phyloP scores from a whole-genome alignment of 768 basidiomycete species.

The Suillus occidentalis region DNA sequence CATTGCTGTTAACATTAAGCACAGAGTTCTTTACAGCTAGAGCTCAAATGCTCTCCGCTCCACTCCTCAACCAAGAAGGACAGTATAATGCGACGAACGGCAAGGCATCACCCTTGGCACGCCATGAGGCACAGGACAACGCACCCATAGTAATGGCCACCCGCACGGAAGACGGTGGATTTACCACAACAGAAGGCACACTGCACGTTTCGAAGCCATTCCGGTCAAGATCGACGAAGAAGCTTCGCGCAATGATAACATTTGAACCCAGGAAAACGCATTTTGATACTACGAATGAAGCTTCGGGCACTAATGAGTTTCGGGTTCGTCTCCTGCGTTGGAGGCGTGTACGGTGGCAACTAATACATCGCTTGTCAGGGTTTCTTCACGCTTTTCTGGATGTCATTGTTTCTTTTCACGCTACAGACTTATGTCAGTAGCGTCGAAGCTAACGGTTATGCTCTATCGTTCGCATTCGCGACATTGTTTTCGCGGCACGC shows the following conservation, averaged over 20 bases:
- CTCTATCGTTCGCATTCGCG: slow-evolving; percentile 79
- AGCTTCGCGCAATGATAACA: slow-evolving; percentile 77
- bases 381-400: slow-evolving; percentile 95
- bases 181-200: slow-evolving; percentile 61
- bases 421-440: slow-evolving; percentile 75
- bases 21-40: background rate
- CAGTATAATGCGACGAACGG: slow-evolving; percentile 6
- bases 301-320: slow-evolving; percentile 80
- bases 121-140: background rate
- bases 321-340: slow-evolving; percentile 44
- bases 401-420: slow-evolving; percentile 80
- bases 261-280: slow-evolving; percentile 85
- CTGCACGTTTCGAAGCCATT: slow-evolving; percentile 76
- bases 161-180: slow-evolving; percentile 25
- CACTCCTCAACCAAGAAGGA: background rate
- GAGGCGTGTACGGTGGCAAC: background rate
- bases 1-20: background rate
- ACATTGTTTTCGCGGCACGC: slow-evolving; percentile 87
- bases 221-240: slow-evolving; percentile 71
- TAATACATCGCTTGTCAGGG: slow-evolving; percentile 50
- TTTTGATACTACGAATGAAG: slow-evolving; percentile 81
- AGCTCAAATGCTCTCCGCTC: background rate
- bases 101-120: background rate
- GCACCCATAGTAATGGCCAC: background rate
- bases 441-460: slow-evolving; percentile 75